Base-by-base conservation (phyloP, 108 stramenopile species). In the Nitzschia putrida region DNA sequence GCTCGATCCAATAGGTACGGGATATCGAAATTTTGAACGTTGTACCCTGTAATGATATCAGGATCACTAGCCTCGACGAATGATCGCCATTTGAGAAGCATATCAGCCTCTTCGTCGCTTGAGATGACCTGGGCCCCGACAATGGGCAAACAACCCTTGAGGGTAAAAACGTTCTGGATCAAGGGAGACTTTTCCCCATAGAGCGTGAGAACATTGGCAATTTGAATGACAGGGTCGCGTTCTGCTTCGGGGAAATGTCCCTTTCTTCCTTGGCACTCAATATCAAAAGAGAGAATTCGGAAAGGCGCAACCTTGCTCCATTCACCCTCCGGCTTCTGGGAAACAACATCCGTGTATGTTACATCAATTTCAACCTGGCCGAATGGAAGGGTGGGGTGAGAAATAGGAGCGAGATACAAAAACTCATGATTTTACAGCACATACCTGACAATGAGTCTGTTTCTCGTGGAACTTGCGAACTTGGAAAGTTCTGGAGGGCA, bases 201-300 rank as follows among this genome's bases (percentile, higher is more conserved):
- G 5, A 97, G 90, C 37, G 84, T 86, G 18, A 99, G 72, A 25
- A 73, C 81, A 75, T 96, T 97, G n/a, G 99, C 97, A 80, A 99
- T 99, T 77, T 99, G 99, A 81, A 99, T 99, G 47, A 99, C 99
- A 24, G 99, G 98, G 84, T 99, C 99, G 44, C 95, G 80, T 54
- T 98, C 95, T 5, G 99, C 96, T 72, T 99, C 96, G 18, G 96
- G 96, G 57, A 98, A 98, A 83, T 93, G 74, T 26, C 96, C 99
- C 79, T 98, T 98, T 21, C 99, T 83, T 24, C 98, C 98, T 72
- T 93, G 88, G 74, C 99, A 99, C 71, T 99, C 99, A 76, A 99
- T 99, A 82, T 99, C 99, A 18, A 97, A 86, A 12, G 91, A 92
- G 21, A 99, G 84, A 55, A 97, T 86, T 25, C 99, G 97, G 41